Base-by-base conservation (phyloP, 2,329 filamentous ascomycete species). In the Tolypocladium guangdongense region DNA sequence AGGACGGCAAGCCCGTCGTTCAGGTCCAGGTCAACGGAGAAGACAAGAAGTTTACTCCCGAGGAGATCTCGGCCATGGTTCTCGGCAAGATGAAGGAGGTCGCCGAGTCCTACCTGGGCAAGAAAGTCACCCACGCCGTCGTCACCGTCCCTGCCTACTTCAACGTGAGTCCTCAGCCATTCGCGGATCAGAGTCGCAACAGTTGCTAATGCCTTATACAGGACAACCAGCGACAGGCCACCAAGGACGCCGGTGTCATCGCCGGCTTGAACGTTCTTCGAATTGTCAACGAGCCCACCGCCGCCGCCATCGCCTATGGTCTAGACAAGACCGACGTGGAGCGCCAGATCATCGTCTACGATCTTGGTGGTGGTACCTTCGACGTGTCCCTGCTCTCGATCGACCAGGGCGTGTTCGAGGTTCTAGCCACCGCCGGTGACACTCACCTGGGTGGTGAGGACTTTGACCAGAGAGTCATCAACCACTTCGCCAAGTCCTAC, bases 401-500 rank as follows among this genome's bases (percentile, higher is more conserved):
- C 60, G 90, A 95, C 64, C 80, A 90, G 68, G 91, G 91, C 71
- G 88, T 95, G 64, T 96, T 96, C 69, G 90, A 96, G 79, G 91
- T 96, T 63, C 75, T 92, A 74, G 87, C 91, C 73, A 96, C 90
- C 65, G 90, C 90, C 69, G 90, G 91, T 90, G 91, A 96, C 72
- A 96, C 91, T 65, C 91, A 96, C 74, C 83, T 96, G 63, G 91
- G 91, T 86, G 91, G 91, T 84, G 91, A 97, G 75, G 92, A 97
- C 78, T 97, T 97, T 73, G 92, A 97, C 74, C 90, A 97, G 82
- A 87, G 92, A 71, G 82, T 97, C 73, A 96, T 97, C 78, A 90
- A 88, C 81, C 82, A 92, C 84, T 90, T 97, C 70, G 86, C 87
- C 79, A 96, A 97, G 87, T 79, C 82, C 65, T 97, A 95, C 85